phyloP scores from a whole-genome alignment of 2,329 filamentous ascomycete genomes.

The Phyllosticta citrichinensis region DNA sequence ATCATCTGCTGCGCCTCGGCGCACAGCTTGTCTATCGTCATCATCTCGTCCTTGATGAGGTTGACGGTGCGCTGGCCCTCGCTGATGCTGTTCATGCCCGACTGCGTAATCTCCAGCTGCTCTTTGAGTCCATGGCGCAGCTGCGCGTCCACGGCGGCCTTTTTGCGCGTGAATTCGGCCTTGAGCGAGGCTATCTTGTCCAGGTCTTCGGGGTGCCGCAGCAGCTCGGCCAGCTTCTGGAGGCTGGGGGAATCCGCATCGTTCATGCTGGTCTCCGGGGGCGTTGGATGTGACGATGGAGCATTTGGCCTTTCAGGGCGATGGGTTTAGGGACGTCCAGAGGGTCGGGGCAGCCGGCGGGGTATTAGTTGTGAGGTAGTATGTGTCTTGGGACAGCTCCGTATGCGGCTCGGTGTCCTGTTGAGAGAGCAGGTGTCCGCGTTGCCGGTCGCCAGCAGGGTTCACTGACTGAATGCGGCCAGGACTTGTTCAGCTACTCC shows the following conservation, averaged over 20 bases:
- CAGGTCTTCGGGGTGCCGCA: conserved; percentile 91
- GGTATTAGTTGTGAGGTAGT: neutral
- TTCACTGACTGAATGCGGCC: neutral
- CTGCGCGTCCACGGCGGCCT: conserved; percentile 80
- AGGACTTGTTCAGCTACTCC: neutral
- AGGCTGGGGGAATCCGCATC: conserved; percentile 50
- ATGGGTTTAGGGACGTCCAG: neutral
- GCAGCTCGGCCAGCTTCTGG: conserved; percentile 73
- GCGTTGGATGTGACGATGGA: neutral
- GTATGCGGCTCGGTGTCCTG: neutral
- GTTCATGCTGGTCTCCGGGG: conserved; percentile 41
- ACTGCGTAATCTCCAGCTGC: conserved; percentile 88
- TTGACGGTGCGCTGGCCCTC: conserved; percentile 88
- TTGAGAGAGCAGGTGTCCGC: neutral
- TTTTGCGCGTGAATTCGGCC: conserved; percentile 89
- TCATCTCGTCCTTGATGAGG: conserved; percentile 95
- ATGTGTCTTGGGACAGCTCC: neutral
- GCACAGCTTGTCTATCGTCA: conserved; percentile 95
- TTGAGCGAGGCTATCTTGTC: conserved; percentile 90
- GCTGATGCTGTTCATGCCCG: conserved; percentile 78
- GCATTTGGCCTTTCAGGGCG: conserved; percentile 5
- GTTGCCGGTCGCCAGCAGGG: neutral
- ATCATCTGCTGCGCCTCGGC: conserved; percentile 97
- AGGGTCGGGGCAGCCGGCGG: neutral
- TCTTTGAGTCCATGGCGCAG: conserved; percentile 80